Evolutionary conservation across 78 protist genomes (phyloP).

Genomic region (Dictyostelium firmibasis): DNA sequence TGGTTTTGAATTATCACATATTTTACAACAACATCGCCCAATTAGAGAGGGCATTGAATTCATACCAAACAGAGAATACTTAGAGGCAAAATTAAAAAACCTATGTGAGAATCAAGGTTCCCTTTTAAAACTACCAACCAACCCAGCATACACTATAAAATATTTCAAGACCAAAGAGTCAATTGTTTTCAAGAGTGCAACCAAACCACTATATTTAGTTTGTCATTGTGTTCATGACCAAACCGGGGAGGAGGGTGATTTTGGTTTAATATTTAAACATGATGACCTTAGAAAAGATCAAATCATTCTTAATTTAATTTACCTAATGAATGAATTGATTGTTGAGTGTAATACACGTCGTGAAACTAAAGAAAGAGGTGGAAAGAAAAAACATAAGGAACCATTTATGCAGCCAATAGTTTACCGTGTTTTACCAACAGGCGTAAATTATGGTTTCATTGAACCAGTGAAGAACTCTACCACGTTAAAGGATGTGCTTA

Average conservation of each 20-base stretch:
- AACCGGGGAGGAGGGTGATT: not conserved
- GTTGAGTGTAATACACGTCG: not conserved
- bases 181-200: slow-evolving; percentile 3
- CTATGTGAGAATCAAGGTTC: not conserved
- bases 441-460: slow-evolving; percentile 70
- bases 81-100: not conserved
- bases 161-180: not conserved
- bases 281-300: slow-evolving; percentile 57
- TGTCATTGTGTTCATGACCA: not conserved
- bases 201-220: slow-evolving; percentile 20
- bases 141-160: slow-evolving; percentile 22
- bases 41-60: not conserved
- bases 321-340: slow-evolving; percentile 84
- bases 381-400: slow-evolving; percentile 10
- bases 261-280: slow-evolving; percentile 63
- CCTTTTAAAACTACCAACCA: not conserved
- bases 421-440: slow-evolving; percentile 39
- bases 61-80: not conserved
- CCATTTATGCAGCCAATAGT: slow-evolving; percentile 10
- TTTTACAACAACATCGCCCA: slow-evolving; percentile 15
- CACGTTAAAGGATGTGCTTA: slow-evolving; percentile 19
- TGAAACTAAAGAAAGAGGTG: not conserved
- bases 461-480: slow-evolving; percentile 66
- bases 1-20: slow-evolving; percentile 16
- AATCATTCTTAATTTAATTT: slow-evolving; percentile 91